Base-by-base conservation (phyloP, 1,284 basidiomycete species). In the Malassezia furfur region DNA sequence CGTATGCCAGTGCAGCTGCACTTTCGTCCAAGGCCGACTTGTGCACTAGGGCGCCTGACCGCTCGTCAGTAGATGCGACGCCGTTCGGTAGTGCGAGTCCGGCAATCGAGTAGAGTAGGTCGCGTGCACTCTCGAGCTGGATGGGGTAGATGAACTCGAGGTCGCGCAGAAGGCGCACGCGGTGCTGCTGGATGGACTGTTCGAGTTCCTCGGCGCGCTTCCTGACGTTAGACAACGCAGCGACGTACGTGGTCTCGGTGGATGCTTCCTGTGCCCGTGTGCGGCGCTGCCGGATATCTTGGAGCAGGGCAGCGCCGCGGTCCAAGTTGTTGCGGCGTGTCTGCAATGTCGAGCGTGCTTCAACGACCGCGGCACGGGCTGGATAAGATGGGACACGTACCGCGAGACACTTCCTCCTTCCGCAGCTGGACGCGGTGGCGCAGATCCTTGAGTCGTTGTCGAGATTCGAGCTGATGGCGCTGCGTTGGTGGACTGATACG, bases 101-200 rank as follows among this genome's bases (percentile, higher is more conserved):
- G 31, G 60, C 63, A 34, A 74, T 70, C 19, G 67, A 68, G 41
- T 67, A 73, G 12, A 73, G 63, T n/a, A 74, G 59, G 5, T 61
- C 59, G 10, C 67, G 65, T 0, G 67, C 65, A 47, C 67, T 63
- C 17, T 60, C 61, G 12, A 73, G 51, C 32, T 73, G 64, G 59
- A 74, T 68, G 12, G 70, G 72, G 37, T 65, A 74, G 54, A 74
- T 68, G 11, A 52, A 44, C 37, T 73, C 71, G 15, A 74, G 60
- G 5, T 61, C 61, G 3, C 62, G 64, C 4, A 73, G 52, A 34
- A 74, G 52, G 9, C 52, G 52, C 1, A 60, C 61, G 6, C 67
- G 65, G 22, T 60, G 14, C 6, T 15, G 11, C 4, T 40, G 35
- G 14, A 43, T 32, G 10, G 19, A 6, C 6, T 19, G 47, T 17